These are phyloP conservation scores for Sparassis latifolia DNA, from an alignment of 1,284 basidiomycete species.

Conservation along the genomic window DNA sequence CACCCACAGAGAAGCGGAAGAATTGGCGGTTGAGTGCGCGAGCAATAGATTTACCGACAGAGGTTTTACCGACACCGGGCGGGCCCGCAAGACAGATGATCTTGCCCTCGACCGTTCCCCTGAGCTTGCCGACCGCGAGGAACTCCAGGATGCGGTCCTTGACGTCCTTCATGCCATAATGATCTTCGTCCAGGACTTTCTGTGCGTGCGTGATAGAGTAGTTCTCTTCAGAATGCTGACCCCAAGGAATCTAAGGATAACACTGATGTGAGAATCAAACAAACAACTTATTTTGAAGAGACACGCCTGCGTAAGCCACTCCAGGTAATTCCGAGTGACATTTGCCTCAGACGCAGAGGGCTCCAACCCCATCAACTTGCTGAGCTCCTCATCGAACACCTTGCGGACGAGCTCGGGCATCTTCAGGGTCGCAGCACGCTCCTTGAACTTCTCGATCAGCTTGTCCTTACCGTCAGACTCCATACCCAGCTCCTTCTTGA, in stretches of 20 bases:
- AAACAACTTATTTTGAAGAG: slow-evolving; percentile 1
- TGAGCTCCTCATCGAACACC: slow-evolving; percentile 96
- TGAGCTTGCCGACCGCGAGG: slow-evolving; percentile 93
- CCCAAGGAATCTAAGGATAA: slow-evolving; percentile 80
- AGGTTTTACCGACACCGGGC: slow-evolving; percentile 95
- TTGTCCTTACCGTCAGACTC: slow-evolving; percentile 98
- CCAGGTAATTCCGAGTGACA: slow-evolving; percentile 95
- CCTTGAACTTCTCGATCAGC: slow-evolving; percentile 93
- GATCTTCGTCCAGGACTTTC: slow-evolving; percentile 89
- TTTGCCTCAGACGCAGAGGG: slow-evolving; percentile 91
- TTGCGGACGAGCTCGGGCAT: slow-evolving; percentile 93
- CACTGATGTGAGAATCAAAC: slow-evolving; percentile 1
- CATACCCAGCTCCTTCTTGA: slow-evolving; percentile 98
- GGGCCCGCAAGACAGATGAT: slow-evolving; percentile 97
- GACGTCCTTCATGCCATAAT: slow-evolving; percentile 93
- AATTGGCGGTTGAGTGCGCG: slow-evolving; percentile 83
- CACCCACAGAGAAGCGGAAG: slow-evolving; percentile 96
- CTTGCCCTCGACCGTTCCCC: slow-evolving; percentile 96
- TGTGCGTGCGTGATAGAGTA: slow-evolving; percentile 85
- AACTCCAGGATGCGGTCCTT: slow-evolving; percentile 98
- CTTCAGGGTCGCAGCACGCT: slow-evolving; percentile 79
- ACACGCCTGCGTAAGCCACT: slow-evolving; percentile 86
- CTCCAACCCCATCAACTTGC: slow-evolving; percentile 88
- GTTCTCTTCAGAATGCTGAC: slow-evolving; percentile 91
- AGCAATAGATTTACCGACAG: slow-evolving; percentile 92